These are phyloP conservation scores for Eremothecium gossypii DNA, from an alignment of 1,139 yeast genomes.

Conservation along the genomic window DNA sequence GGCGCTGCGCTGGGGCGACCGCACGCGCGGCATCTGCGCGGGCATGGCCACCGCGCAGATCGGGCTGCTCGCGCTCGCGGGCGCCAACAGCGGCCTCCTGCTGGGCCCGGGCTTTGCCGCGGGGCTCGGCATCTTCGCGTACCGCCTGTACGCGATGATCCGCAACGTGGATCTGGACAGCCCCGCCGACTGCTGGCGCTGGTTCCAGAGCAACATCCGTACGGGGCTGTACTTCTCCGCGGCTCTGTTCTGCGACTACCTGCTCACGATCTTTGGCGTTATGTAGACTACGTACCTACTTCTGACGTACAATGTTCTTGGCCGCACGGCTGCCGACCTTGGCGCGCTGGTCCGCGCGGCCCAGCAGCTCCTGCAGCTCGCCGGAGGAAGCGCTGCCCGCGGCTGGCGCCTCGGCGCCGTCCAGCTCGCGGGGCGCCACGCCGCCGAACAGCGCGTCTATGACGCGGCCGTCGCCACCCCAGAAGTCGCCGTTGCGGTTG, in stretches of 20 bases:
- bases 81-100: slow-evolving; percentile 61
- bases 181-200: slow-evolving; percentile 75
- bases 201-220: slow-evolving; percentile 65
- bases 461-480: slow-evolving; percentile 25
- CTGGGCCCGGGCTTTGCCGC: slow-evolving; percentile 70
- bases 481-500: slow-evolving; percentile 25
- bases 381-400: too few relatives aligned
- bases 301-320: slow-evolving; percentile 7
- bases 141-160: slow-evolving; percentile 59
- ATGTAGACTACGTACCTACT: slow-evolving; percentile 10
- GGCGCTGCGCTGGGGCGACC: slow-evolving; percentile 85
- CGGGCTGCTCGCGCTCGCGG: slow-evolving; percentile 56
- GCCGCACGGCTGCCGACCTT: slow-evolving; percentile 49
- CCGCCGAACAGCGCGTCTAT: slow-evolving; percentile 25
- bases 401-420: too few relatives aligned
- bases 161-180: slow-evolving; percentile 63
- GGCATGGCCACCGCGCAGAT: slow-evolving; percentile 61
- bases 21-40: slow-evolving; percentile 59
- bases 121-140: slow-evolving; percentile 59
- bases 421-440: slow-evolving; percentile 3
- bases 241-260: slow-evolving; percentile 71
- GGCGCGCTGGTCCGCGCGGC: slow-evolving; percentile 66
- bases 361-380: slow-evolving; percentile 22
- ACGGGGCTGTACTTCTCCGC: slow-evolving; percentile 74
- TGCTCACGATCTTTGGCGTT: slow-evolving; percentile 33